These are phyloP conservation scores for Nissolia schottii DNA, from an alignment of 306 rosid genomes.

Conservation along the genomic window DNA sequence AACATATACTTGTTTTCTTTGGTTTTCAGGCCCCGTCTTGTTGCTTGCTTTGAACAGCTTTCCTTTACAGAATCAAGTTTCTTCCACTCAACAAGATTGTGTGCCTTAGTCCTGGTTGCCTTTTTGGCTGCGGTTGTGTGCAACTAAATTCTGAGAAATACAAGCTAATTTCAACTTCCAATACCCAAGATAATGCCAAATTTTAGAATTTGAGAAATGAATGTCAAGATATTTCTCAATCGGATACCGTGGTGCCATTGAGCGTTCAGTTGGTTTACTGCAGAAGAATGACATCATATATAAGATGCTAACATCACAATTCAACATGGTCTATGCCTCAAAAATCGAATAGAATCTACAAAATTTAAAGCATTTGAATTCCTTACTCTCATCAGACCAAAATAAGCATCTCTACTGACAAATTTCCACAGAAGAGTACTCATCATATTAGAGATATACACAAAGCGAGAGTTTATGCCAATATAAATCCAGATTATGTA, in stretches of 20 bases:
- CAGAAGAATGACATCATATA: not conserved
- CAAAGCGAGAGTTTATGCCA: conserved; percentile 5
- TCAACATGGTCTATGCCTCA: not conserved
- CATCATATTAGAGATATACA: not conserved
- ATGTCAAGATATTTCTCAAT: no score
- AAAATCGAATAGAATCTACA: not conserved
- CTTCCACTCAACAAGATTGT: not conserved
- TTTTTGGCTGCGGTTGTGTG: no score
- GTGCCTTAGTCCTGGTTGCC: not conserved
- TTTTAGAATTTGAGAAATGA: not conserved
- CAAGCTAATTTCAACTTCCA: not conserved
- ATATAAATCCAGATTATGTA: conserved; percentile 23
- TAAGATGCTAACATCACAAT: not conserved
- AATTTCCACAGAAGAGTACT: not conserved
- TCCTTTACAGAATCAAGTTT: no score
- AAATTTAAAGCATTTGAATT: not conserved
- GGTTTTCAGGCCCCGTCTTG: no score
- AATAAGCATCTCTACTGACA: not conserved
- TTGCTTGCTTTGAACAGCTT: no score
- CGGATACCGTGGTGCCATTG: not conserved
- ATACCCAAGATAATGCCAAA: not conserved
- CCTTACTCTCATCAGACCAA: not conserved
- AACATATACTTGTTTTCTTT: no score
- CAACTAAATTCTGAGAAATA: no score
- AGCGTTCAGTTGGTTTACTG: not conserved